phyloP scores from a whole-genome alignment of 495 filamentous ascomycete genomes.

The Elasticomyces elasticus region DNA sequence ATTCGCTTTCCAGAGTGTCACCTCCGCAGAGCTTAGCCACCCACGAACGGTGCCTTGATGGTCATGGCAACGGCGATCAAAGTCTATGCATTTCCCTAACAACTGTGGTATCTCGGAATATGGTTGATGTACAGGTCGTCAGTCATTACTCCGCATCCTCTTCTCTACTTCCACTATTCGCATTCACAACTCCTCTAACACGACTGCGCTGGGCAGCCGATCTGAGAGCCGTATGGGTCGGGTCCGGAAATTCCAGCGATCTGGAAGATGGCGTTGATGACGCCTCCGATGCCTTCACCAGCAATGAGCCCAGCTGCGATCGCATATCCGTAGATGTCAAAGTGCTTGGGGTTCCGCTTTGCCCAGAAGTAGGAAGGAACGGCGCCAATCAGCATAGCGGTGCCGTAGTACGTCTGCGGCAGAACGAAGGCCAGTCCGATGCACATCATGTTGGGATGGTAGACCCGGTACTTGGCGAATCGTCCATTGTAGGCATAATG shows the following conservation, averaged over 20 bases:
- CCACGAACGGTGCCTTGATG: no score
- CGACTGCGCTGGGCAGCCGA: slow-evolving; percentile 19
- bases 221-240: slow-evolving; percentile 6
- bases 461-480: slow-evolving; percentile 47
- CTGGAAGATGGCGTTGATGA: slow-evolving; percentile 21
- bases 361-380: slow-evolving; percentile 48
- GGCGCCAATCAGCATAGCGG: slow-evolving; percentile 50
- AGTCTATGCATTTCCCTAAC: no score
- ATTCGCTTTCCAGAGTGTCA: no score
- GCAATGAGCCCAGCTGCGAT: slow-evolving; percentile 59
- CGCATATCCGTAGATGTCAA: slow-evolving; percentile 55
- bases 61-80: no score
- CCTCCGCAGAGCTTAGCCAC: no score
- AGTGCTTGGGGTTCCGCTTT: slow-evolving; percentile 44
- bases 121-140: no score
- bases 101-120: no score
- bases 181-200: no score
- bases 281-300: slow-evolving; percentile 51
- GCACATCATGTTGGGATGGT: slow-evolving; percentile 59
- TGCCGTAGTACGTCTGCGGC: slow-evolving; percentile 44
- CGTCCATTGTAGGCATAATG: slow-evolving; percentile 48
- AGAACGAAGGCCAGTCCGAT: slow-evolving; percentile 55
- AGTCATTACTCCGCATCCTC: no score
- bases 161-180: no score
- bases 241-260: slow-evolving; percentile 19